A percentile compares a stretch with the other conserved stretches of the same genome.
These are phyloP conservation scores for Scheffersomyces lignosus DNA, from an alignment of 805 yeast species.

Conservation along the genomic window DNA sequence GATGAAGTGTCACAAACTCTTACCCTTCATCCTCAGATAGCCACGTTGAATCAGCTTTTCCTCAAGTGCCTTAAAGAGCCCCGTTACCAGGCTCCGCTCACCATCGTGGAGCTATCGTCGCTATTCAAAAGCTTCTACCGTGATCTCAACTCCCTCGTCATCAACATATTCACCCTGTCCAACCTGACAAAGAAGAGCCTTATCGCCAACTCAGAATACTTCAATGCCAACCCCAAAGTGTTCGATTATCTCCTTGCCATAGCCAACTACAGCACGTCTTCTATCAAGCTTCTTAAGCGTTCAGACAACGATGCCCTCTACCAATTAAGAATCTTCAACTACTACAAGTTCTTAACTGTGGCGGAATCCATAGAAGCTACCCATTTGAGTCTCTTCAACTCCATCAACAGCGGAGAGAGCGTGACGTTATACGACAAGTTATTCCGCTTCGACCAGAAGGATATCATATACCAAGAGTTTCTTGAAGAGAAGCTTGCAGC, in stretches of 20 bases:
- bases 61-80: constrained; percentile 42
- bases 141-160: constrained; percentile 36
- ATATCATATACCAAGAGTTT: constrained; percentile 35
- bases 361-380: constrained; percentile 34
- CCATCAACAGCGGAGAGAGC: constrained; percentile 26
- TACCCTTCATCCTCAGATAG: constrained; percentile 27
- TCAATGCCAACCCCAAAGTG: constrained; percentile 26
- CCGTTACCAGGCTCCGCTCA: constrained; percentile 41
- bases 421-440: constrained; percentile 37
- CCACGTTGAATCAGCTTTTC: constrained; percentile 26
- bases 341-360: constrained; percentile 38
- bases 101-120: constrained; percentile 32
- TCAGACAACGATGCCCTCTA: constrained; percentile 36
- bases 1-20: constrained; percentile 22
- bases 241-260: constrained; percentile 44
- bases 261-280: constrained; percentile 37
- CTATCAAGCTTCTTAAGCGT: constrained; percentile 36
- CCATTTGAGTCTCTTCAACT: constrained; percentile 27
- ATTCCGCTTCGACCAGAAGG: constrained; percentile 39
- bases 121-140: constrained; percentile 36
- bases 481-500: constrained; percentile 32
- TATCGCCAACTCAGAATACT: constrained; percentile 27
- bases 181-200: constrained; percentile 40
- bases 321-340: constrained; percentile 42
- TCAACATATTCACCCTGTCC: constrained; percentile 36